Conservation (phyloP, 148 eudicot genomes). For the Selenicereus undatus region DNA sequence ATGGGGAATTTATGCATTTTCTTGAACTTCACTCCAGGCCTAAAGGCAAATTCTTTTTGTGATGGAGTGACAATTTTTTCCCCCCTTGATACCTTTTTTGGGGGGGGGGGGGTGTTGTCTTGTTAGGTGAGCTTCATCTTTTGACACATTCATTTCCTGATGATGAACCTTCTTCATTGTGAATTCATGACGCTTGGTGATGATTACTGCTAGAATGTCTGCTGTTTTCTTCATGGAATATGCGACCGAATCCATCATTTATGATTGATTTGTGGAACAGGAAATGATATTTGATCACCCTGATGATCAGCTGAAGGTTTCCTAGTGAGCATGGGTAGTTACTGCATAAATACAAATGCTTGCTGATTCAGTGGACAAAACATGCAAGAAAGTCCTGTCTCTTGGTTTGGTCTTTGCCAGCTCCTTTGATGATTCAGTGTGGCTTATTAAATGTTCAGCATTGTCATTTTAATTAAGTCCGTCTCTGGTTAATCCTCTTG, state of each 20-base stretch:
- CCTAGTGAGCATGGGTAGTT: slow-evolving; percentile 3
- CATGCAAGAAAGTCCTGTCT: neutral
- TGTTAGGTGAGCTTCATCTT: neutral
- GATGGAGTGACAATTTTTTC: neutral
- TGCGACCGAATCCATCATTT: slow-evolving; percentile 6
- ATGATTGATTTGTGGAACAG: slow-evolving; percentile 35
- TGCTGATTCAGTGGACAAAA: slow-evolving; percentile 9
- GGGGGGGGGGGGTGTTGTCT: neutral
- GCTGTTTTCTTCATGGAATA: neutral
- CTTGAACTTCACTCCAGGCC: neutral
- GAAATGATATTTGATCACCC: slow-evolving; percentile 72
- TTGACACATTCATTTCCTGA: neutral
- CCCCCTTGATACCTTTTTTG: no score
- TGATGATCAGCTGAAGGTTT: slow-evolving; percentile 24
- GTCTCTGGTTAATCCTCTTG: slow-evolving; percentile 8
- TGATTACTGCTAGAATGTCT: neutral
- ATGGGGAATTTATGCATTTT: neutral
- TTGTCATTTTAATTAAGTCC: neutral
- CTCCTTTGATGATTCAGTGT: slow-evolving; percentile 15
- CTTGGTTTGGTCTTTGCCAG: slow-evolving; percentile 12
- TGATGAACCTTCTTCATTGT: neutral
- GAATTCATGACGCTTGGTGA: neutral
- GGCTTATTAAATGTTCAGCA: slow-evolving; percentile 15
- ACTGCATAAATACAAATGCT: slow-evolving; percentile 20
- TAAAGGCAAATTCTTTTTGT: no score